phyloP scores from a whole-genome alignment of 2,329 filamentous ascomycete species.

The Penicillium sp. region DNA sequence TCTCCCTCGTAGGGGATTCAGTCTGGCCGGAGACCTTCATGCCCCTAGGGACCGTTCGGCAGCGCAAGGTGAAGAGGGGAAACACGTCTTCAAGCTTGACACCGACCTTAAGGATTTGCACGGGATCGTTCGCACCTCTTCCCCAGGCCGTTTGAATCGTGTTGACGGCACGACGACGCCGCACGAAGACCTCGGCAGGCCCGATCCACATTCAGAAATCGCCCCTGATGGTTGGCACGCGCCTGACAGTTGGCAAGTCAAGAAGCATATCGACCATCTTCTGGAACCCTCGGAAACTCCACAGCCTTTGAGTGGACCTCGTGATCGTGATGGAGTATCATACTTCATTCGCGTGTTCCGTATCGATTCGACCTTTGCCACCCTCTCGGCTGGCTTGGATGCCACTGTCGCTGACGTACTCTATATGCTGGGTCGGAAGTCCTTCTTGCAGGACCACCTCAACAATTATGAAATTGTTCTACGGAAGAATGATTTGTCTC shows the following conservation, averaged over 20 bases:
- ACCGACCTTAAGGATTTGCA: constrained; percentile 89
- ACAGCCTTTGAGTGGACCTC: constrained; percentile 4
- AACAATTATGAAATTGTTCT: constrained; percentile 96
- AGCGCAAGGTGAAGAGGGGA: constrained; percentile 54
- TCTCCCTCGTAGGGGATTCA: constrained; percentile 31
- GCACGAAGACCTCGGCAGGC: constrained; percentile 28
- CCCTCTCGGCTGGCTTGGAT: constrained; percentile 78
- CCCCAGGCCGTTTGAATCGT: constrained; percentile 60
- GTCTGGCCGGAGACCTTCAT: constrained; percentile 26
- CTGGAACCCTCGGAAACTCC: constrained; percentile 11
- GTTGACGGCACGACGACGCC: constrained; percentile 35
- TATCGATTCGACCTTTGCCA: constrained; percentile 89
- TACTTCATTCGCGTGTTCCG: constrained; percentile 97
- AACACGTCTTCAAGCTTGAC: constrained; percentile 69
- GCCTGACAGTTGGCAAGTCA: constrained; percentile 94
- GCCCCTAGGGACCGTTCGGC: constrained; percentile 23
- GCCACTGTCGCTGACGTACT: constrained; percentile 85
- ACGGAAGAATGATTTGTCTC: constrained; percentile 84
- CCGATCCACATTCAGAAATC: no score
- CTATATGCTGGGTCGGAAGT: constrained; percentile 88
- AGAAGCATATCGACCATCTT: constrained; percentile 50
- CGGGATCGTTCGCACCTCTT: constrained; percentile 73
- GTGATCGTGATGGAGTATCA: constrained; percentile 68
- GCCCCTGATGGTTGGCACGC: constrained; percentile 67
- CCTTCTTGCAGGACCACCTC: constrained; percentile 81